Base-by-base conservation (phyloP, 306 rosid genomes). In the Pyrus pyrifolia region DNA sequence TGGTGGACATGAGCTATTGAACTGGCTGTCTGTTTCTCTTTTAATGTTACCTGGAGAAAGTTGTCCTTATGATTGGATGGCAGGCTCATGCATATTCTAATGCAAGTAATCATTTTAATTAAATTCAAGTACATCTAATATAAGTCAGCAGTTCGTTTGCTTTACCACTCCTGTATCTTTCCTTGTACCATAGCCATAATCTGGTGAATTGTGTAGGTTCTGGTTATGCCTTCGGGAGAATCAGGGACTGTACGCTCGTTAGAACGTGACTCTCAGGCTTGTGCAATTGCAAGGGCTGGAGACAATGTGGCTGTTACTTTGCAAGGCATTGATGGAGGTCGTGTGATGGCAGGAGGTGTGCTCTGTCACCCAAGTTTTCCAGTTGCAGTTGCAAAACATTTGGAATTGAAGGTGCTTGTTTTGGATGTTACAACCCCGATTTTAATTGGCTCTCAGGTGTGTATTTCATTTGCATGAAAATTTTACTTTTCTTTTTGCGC, bases 331-430 rank as follows among this genome's bases (percentile, higher is more conserved):
- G 97, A 90, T 71, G 88, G 76, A 58, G 86, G 79, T 79, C 85
- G 80, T 71, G 96, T 92, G 75, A 84, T 76, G 82, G 87, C 98
- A 25, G 99, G 99, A 38, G 97, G 91, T 12, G 97, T 95, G 21
- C 86, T 95, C 35, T 95, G 99, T 84, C 98, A 95, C 85, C 99
- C 97, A 35, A 91, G 86, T 85, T 92, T 91, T 81, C 99, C 97
- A 8, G 92, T 89, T 79, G 71, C 82, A 15, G 73, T 87, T 67
- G 87, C 97, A 67, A 95, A 82, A 69, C 96, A 83, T 82, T 87
- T 95, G 87, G 99, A 90, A 81, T 78, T 95, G 85, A 92, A 88
- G 83, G 82, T 95, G 80, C 92, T 95, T 77, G 82, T 89, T 68
- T 88, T 95, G 92, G 99, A 95, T 67, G 82, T 91, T 30, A 81